Evolutionary conservation across 2,329 filamentous ascomycete species (phyloP), one percentile per base, ranked within the genome.

Genomic region (Penicillium fuscoglaucum): DNA sequence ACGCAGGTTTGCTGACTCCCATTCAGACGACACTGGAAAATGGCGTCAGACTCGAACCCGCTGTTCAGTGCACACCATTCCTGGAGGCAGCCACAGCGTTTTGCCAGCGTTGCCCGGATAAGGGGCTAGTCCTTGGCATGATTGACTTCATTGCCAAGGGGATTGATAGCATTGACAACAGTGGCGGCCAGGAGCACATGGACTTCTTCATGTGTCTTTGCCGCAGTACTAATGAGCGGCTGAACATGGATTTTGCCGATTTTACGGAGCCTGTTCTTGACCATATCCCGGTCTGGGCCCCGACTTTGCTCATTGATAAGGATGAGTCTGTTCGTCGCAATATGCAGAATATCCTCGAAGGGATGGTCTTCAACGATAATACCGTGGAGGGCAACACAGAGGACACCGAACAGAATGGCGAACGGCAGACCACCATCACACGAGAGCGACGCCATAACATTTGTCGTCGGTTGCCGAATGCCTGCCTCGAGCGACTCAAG

Each of bases 21-120:
- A 77, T 91, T 1, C 79, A 80, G 40, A 72, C 76, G 44, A 83
- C 84, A 0, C 70, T 90, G 41, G 77, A 82, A 59, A 74, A 74
- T 41, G 82, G 81, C 26, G 82, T 89, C 47, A 80, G 79, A 19
- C 80, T 83, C 13, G 79, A 82, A 17, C 75, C 81, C 3, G 76
- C 77, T 3, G 70, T 77, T 9, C 75, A 82, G 19, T 76, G 78
- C 33, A 77, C 79, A 17, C 82, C 85, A 1, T 89, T 82, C 65
- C 76, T 90, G 19, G 80, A 82, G n/a, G 83, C 81, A 17, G 83
- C 84, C 3, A 68, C 80, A 33, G 70, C 79, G 0, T 89, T 87
- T 66, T 82, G 86, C 60, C 68, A 75, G 49, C 65, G 66, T 52
- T 72, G 74, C 44, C 70, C 72, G 9, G 70, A 74, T 31, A 68